Evolutionary conservation across 2,329 filamentous ascomycete genomes (phyloP).

Genomic region (Graphilbum ipis-grandicollis): DNA sequence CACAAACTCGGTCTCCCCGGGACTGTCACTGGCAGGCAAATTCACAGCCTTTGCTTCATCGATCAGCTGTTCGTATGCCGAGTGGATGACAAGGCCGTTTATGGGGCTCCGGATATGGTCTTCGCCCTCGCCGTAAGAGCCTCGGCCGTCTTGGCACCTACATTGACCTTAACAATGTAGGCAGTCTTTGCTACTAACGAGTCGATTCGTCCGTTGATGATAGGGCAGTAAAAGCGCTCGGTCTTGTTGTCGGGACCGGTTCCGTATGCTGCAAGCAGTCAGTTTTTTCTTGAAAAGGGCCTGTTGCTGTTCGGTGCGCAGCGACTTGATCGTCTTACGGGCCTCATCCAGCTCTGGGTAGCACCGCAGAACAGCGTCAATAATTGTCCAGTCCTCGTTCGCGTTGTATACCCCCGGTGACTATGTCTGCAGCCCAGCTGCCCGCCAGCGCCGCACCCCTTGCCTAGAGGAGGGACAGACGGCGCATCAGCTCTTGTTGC

Average conservation of each 20-base stretch:
- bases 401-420: neutral
- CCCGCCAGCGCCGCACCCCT: neutral
- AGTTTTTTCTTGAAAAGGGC: neutral
- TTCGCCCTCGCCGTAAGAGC: neutral
- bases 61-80: neutral
- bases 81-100: neutral
- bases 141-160: neutral
- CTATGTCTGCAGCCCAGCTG: neutral
- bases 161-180: neutral
- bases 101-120: conserved; percentile 1
- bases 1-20: neutral
- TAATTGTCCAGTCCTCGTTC: neutral
- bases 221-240: neutral
- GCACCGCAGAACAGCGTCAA: neutral
- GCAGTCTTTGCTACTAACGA: neutral
- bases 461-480: neutral
- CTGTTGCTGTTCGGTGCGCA: conserved; percentile 1
- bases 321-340: neutral
- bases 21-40: neutral
- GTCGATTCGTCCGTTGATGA: neutral
- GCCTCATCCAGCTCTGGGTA: neutral
- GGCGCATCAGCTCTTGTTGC: neutral
- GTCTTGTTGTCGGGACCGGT: neutral
- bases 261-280: neutral
- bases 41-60: neutral